Conservation (phyloP, 2,329 filamentous ascomycete species). For the Hortaea sp. region DNA sequence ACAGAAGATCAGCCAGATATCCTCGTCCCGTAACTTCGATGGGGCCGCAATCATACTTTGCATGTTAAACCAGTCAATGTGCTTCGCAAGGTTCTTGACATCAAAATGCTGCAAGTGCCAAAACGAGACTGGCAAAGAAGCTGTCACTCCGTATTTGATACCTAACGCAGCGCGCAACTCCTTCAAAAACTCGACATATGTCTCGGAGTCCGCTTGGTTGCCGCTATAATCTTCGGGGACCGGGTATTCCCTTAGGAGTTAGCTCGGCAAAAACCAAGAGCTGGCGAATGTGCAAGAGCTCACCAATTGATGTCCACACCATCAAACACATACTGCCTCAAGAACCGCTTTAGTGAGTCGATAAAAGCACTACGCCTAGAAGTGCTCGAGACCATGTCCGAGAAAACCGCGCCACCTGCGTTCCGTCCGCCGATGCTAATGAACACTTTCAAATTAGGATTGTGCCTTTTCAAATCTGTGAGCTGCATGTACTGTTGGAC, state of each 20-base stretch:
- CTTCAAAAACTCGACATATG: slow-evolving; percentile 26
- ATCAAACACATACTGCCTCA: slow-evolving; percentile 10
- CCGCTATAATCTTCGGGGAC: slow-evolving; percentile 28
- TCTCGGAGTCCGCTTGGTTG: slow-evolving; percentile 25
- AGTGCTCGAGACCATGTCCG: slow-evolving; percentile 22
- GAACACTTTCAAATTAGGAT: background rate
- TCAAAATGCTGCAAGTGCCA: slow-evolving; percentile 12
- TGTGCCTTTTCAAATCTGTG: background rate
- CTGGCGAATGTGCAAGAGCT: background rate
- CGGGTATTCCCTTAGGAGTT: slow-evolving; percentile 8
- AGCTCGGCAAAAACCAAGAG: background rate
- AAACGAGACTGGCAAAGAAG: slow-evolving; percentile 20
- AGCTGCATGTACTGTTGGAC: background rate
- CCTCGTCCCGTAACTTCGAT: too few species aligned
- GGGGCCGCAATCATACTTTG: slow-evolving; percentile 16
- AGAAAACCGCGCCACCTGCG: slow-evolving; percentile 14
- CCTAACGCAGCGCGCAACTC: slow-evolving; percentile 28
- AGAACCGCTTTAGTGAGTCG: slow-evolving; percentile 4
- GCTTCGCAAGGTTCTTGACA: background rate
- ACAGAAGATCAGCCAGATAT: too few species aligned
- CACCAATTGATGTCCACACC: slow-evolving; percentile 14
- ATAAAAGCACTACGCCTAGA: slow-evolving; percentile 1
- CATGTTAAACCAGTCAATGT: slow-evolving; percentile 26
- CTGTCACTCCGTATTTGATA: slow-evolving; percentile 31
- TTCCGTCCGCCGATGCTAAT: background rate